Evolutionary conservation across 192 early-diverging fungal species (phyloP).

Genomic region (Coemansia sp.): DNA sequence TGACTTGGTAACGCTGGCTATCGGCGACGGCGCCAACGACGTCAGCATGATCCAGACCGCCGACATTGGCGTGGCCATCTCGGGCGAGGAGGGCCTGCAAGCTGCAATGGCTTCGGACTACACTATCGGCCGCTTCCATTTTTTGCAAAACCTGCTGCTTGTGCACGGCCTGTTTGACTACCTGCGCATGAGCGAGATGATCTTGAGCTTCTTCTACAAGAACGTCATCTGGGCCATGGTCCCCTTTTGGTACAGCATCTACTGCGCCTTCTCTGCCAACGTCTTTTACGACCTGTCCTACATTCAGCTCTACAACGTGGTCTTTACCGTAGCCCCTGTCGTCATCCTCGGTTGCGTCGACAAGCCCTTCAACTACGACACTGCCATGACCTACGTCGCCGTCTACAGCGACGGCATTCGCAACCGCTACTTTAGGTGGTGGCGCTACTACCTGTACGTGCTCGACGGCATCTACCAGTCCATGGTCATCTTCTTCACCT

Average conservation of each 20-base stretch:
- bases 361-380: slow-evolving; percentile 67
- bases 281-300: slow-evolving; percentile 86
- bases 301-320: slow-evolving; percentile 83
- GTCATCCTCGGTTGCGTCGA: slow-evolving; percentile 77
- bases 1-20: slow-evolving; percentile 85
- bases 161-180: slow-evolving; percentile 96
- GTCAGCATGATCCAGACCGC: slow-evolving; percentile 99
- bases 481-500: slow-evolving; percentile 69
- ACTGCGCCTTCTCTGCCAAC: slow-evolving; percentile 78
- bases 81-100: slow-evolving; percentile 95
- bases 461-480: slow-evolving; percentile 94
- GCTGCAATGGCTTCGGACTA: slow-evolving; percentile 94
- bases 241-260: slow-evolving; percentile 91
- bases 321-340: slow-evolving; percentile 83
- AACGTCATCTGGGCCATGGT: slow-evolving; percentile 88
- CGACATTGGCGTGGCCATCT: slow-evolving; percentile 92
- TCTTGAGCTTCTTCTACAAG: slow-evolving; percentile 95
- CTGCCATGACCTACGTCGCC: slow-evolving; percentile 66
- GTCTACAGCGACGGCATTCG: slow-evolving; percentile 66
- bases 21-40: slow-evolving; percentile 98
- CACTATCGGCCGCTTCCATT: slow-evolving; percentile 90
- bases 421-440: slow-evolving; percentile 80
- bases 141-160: slow-evolving; percentile 77
- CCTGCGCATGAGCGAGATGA: slow-evolving; percentile 80
- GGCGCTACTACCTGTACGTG: slow-evolving; percentile 86